phyloP scores from a whole-genome alignment of 495 filamentous ascomycete genomes.

The Pyrenula massariospora region DNA sequence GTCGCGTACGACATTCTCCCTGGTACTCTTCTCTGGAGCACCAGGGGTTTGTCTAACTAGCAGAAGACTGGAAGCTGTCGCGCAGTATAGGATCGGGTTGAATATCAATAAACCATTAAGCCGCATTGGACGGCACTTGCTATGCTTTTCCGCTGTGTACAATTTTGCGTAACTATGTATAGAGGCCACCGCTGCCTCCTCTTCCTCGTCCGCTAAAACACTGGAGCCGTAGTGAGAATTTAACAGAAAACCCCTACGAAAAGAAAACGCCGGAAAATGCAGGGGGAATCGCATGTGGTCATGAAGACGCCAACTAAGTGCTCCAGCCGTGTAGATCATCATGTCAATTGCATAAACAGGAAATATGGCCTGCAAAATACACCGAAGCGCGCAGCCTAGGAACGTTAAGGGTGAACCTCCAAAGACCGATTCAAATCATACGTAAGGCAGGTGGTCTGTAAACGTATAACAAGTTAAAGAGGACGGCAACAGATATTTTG shows the following conservation, averaged over 20 bases:
- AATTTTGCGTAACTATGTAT: not conserved
- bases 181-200: not conserved
- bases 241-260: not conserved
- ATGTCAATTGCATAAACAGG: not conserved
- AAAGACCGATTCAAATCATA: not conserved
- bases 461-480: too few relatives aligned
- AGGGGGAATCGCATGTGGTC: not conserved
- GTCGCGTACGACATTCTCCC: too few relatives aligned
- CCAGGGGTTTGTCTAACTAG: too few relatives aligned
- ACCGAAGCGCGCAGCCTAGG: not conserved
- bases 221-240: not conserved
- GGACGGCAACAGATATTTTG: slow-evolving; percentile 27
- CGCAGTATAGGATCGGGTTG: too few relatives aligned
- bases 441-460: too few relatives aligned
- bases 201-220: not conserved
- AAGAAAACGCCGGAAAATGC: not conserved
- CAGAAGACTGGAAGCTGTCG: too few relatives aligned
- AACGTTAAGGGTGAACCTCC: not conserved
- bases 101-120: not conserved
- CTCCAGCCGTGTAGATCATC: not conserved
- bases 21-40: too few relatives aligned
- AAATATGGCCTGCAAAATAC: not conserved
- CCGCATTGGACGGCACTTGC: not conserved
- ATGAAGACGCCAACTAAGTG: not conserved
- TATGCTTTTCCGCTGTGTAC: not conserved